Evolutionary conservation across 495 filamentous ascomycete species (phyloP).

Genomic region (Acidomyces sp.): DNA sequence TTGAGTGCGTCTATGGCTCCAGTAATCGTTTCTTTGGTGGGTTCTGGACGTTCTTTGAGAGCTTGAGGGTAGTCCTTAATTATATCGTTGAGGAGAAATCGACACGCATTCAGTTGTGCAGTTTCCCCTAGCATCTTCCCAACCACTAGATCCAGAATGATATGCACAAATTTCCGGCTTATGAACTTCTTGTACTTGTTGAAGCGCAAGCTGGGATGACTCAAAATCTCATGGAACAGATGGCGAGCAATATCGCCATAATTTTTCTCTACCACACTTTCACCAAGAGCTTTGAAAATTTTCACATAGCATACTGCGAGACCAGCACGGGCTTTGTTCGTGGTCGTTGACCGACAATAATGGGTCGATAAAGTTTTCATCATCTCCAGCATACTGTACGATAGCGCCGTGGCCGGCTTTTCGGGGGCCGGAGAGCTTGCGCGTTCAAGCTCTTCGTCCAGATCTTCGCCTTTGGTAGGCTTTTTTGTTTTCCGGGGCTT

Average conservation of each 20-base stretch:
- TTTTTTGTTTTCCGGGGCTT: slow-evolving; percentile 64
- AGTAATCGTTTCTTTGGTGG: slow-evolving; percentile 71
- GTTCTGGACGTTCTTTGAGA: slow-evolving; percentile 80
- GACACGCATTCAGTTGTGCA: slow-evolving; percentile 70
- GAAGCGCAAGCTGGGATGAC: slow-evolving; percentile 58
- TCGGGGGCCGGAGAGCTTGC: slow-evolving; percentile 62
- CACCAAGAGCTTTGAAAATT: slow-evolving; percentile 58
- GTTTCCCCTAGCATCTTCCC: slow-evolving; percentile 79
- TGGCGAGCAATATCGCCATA: slow-evolving; percentile 73
- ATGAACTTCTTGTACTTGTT: slow-evolving; percentile 83
- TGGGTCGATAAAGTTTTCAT: slow-evolving; percentile 69
- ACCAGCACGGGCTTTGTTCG: slow-evolving; percentile 66
- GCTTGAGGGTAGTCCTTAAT: slow-evolving; percentile 92
- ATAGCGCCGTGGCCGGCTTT: slow-evolving; percentile 53
- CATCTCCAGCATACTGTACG: slow-evolving; percentile 65
- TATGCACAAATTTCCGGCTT: slow-evolving; percentile 71
- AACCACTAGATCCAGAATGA: slow-evolving; percentile 71
- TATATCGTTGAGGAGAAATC: slow-evolving; percentile 69
- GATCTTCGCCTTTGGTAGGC: slow-evolving; percentile 51
- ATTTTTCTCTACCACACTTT: slow-evolving; percentile 61
- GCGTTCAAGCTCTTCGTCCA: slow-evolving; percentile 62
- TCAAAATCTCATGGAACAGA: slow-evolving; percentile 65
- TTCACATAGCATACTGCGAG: slow-evolving; percentile 80
- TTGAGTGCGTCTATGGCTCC: slow-evolving; percentile 68
- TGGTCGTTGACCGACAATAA: slow-evolving; percentile 67